phyloP scores from a whole-genome alignment of 139 green algal genomes.

The Picochlorum sp. region DNA sequence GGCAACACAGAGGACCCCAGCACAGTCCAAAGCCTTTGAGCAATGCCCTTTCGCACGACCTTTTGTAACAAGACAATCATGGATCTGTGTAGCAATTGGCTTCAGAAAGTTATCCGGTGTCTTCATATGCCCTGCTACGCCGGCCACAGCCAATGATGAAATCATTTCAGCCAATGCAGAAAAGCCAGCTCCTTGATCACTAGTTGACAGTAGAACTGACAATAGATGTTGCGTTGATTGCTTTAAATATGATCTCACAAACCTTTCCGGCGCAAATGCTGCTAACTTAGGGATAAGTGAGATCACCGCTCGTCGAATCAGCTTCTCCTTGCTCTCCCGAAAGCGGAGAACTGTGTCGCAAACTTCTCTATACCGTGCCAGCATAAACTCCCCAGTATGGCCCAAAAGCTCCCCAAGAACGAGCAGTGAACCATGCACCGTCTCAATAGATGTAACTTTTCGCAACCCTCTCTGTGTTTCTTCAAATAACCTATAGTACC shows the following conservation, averaged over 20 bases:
- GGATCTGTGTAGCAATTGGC: conserved; percentile 43
- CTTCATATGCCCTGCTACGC: conserved; percentile 46
- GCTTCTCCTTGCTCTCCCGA: conserved; percentile 72
- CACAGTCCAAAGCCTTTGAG: conserved; percentile 43
- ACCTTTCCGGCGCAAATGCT: conserved; percentile 87
- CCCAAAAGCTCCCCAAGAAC: conserved; percentile 85
- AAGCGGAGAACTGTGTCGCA: conserved; percentile 84
- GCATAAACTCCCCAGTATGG: conserved; percentile 87
- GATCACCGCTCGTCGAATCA: conserved; percentile 74
- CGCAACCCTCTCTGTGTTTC: conserved; percentile 78
- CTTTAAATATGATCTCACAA: conserved; percentile 62
- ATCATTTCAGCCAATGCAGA: conserved; percentile 72
- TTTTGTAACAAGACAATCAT: conserved; percentile 24
- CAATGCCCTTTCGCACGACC: conserved; percentile 6
- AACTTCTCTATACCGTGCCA: conserved; percentile 89
- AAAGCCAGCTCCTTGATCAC: conserved; percentile 50
- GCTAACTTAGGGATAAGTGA: conserved; percentile 83
- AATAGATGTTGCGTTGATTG: conserved; percentile 15
- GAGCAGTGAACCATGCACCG: conserved; percentile 78
- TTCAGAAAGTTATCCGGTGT: conserved; percentile 29
- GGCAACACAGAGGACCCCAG: conserved; percentile 62
- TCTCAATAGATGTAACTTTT: conserved; percentile 32
- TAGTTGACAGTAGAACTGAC: not conserved
- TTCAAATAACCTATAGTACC: conserved; percentile 93
- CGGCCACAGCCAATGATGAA: conserved; percentile 42